Evolutionary conservation across 2,329 filamentous ascomycete species (phyloP), one percentile per base, ranked within the genome.

Genomic region (Pseudogymnoascus sp.): DNA sequence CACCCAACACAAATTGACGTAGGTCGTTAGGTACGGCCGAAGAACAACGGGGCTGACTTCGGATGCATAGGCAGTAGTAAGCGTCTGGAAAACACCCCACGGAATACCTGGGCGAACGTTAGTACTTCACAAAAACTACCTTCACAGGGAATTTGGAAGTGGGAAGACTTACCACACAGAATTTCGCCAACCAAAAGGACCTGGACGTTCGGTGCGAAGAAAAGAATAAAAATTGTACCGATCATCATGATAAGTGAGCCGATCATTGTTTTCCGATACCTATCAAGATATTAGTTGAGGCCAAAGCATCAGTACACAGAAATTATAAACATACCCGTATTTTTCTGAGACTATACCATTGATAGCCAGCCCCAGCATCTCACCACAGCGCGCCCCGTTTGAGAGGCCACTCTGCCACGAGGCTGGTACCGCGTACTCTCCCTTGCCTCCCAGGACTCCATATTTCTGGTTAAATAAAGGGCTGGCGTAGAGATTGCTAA

Each of bases 11-110:
- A 78, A 74, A 66, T 79, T 78, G 64, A 78, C 75, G 59, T 79
- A 80, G 1, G 78, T 79, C 0, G 77, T 79, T 57, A 80, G 70
- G 64, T 79, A 80, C n/a, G 76, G 77, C 60, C 78, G 75, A 12
- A 81, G 70, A 37, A 77, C 77, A 28, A 80, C 76, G 3, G 79
- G 78, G 60, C 77, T 79, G 35, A 80, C 78, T 65, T 81, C 79
- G 35, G 75, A 76, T 5, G 65, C 65, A 41, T 66, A 66, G 6
- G 64, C 62, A 11, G 64, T 64, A 12, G 64, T 65, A 22, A 65
- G 63, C 1, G 77, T 79, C 66, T 78, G 76, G 68, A 79, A 79
- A 7, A 79, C 75, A 47, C 77, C 77, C 77, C 77, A 79, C 2
- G 77, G 77, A 57, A 79, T 73, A 60, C 78, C 41, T 47, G 14